Evolutionary conservation across 306 rosid genomes (phyloP).

Genomic region (Prunus mume): DNA sequence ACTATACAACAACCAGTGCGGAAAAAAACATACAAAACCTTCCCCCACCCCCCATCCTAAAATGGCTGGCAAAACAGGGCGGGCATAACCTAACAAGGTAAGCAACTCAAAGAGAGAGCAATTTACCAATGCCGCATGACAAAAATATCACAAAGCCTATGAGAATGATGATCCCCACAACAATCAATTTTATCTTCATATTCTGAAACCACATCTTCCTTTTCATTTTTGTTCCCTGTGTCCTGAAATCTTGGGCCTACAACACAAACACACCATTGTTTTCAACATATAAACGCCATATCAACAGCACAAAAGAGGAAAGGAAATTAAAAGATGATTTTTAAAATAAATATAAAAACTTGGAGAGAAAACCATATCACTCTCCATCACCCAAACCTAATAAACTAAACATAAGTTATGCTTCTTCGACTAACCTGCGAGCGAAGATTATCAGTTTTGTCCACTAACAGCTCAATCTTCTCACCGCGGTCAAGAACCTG

Average conservation of each 20-base stretch:
- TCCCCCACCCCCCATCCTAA: neutral
- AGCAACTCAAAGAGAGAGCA: slow-evolving; percentile 13
- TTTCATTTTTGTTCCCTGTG: slow-evolving; percentile 67
- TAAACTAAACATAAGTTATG: neutral
- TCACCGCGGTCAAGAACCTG: slow-evolving; percentile 99
- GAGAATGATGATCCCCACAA: slow-evolving; percentile 50
- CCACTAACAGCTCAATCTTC: slow-evolving; percentile 87
- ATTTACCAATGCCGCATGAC: slow-evolving; percentile 10
- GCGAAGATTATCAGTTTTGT: slow-evolving; percentile 91
- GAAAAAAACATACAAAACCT: neutral
- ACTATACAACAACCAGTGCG: slow-evolving; percentile 30
- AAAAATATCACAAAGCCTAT: slow-evolving; percentile 54
- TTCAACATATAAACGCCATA: neutral
- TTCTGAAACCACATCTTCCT: slow-evolving; percentile 91
- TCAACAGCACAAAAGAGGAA: neutral
- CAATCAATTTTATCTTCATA: slow-evolving; percentile 87
- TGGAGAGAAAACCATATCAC: neutral
- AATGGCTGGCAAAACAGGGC: too few species aligned
- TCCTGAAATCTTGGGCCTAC: slow-evolving; percentile 85
- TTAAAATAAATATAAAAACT: too few species aligned
- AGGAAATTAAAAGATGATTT: neutral
- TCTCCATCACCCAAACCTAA: neutral
- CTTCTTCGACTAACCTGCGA: slow-evolving; percentile 60
- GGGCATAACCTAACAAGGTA: neutral
- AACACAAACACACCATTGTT: slow-evolving; percentile 17